Percentiles rank a stretch among this genome's conserved stretches.
Evolutionary conservation across 202 grass and related monocot species (phyloP).

Genomic region (Panicum virgatum): DNA sequence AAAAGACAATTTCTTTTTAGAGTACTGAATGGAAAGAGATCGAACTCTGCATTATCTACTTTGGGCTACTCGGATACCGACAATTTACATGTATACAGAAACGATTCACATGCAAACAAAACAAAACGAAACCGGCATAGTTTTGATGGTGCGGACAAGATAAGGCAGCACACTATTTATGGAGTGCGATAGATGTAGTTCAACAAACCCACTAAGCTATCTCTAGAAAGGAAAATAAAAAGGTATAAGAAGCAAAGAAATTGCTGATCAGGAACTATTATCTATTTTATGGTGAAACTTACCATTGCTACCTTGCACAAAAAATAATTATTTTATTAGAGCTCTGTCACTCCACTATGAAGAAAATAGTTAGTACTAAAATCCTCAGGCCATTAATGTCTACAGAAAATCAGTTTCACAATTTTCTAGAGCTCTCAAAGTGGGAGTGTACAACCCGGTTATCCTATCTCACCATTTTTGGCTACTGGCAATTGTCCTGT

Average conservation of each 20-base stretch:
- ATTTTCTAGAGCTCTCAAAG: neutral
- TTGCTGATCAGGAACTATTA: neutral
- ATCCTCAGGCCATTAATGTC: neutral
- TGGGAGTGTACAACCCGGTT: neutral
- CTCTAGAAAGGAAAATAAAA: neutral
- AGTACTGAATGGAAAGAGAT: neutral
- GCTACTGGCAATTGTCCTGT: neutral
- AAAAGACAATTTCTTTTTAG: neutral
- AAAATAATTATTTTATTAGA: neutral
- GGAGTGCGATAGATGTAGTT: neutral
- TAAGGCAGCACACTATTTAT: neutral
- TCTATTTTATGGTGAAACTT: slow-evolving; percentile 3
- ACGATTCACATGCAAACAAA: neutral
- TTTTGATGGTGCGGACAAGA: neutral
- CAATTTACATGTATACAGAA: neutral
- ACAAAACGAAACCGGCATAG: neutral
- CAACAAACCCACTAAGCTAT: neutral
- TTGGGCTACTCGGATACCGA: neutral
- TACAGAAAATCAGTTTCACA: neutral
- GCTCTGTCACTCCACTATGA: neutral
- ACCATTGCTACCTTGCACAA: neutral
- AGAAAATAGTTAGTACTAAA: neutral
- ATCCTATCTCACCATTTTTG: neutral
- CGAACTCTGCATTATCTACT: neutral
- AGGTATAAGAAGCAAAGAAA: neutral